Percentiles rank a stretch among this genome's conserved stretches.
Evolutionary conservation across 345 rosid species (phyloP).

Genomic region (Corymbia maculata): DNA sequence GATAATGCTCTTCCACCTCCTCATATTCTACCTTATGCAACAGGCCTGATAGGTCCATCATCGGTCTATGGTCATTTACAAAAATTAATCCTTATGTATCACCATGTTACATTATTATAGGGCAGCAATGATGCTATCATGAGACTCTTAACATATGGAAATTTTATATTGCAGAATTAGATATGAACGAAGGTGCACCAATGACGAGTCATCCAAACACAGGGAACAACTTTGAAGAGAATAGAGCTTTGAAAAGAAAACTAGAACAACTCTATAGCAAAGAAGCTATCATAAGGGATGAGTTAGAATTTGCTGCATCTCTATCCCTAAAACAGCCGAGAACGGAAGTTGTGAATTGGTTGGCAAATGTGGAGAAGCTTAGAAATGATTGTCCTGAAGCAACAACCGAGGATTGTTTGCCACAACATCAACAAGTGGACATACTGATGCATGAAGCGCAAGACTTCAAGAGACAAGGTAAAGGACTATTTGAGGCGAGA

Average conservation of each 20-base stretch:
- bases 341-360: neutral
- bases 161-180: neutral
- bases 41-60: neutral
- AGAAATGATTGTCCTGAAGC: too few relatives aligned
- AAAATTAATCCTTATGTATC: neutral
- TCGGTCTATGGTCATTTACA: neutral
- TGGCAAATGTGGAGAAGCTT: neutral
- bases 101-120: neutral
- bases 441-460: too few relatives aligned
- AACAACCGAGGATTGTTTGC: neutral
- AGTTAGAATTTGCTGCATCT: neutral
- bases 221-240: neutral
- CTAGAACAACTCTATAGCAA: neutral
- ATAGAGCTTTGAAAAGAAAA: neutral
- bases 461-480: neutral
- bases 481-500: neutral
- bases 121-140: neutral
- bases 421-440: neutral
- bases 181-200: accelerated
- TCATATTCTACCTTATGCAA: neutral
- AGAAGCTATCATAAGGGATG: neutral
- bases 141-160: neutral
- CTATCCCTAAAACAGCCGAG: neutral
- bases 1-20: neutral
- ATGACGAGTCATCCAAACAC: neutral